These are phyloP conservation scores for Amaranthus hypochondriacus DNA, from an alignment of 148 eudicot species.

Conservation along the genomic window DNA sequence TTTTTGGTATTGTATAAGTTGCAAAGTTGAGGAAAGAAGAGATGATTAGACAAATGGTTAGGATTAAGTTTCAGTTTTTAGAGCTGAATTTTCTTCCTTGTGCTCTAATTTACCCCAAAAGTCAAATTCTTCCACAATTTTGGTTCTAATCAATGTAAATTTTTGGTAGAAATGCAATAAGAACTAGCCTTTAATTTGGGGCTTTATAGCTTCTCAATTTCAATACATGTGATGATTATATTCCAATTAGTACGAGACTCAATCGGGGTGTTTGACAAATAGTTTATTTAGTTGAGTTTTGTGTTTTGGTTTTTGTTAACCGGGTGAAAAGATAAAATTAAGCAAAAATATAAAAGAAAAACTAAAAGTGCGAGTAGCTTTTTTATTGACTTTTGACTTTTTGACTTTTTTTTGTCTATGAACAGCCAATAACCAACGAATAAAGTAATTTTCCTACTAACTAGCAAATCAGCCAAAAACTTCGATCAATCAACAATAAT, in stretches of 20 bases:
- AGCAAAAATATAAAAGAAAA: too few species aligned
- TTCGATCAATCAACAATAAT: too few species aligned
- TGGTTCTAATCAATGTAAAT: neutral
- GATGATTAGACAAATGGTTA: slow-evolving; percentile 1
- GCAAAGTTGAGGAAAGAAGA: slow-evolving; percentile 3
- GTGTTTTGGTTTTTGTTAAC: neutral
- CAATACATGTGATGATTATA: slow-evolving; percentile 24
- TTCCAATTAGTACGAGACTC: neutral
- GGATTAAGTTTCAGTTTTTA: slow-evolving; percentile 19
- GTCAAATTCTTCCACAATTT: slow-evolving; percentile 10
- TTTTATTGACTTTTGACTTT: neutral
- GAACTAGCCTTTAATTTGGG: slow-evolving; percentile 25
- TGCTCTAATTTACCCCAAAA: neutral
- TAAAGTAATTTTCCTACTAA: too few species aligned
- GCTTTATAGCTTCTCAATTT: slow-evolving; percentile 21
- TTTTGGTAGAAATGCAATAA: slow-evolving; percentile 25
- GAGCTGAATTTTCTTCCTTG: neutral
- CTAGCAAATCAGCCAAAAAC: too few species aligned
- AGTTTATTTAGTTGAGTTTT: slow-evolving; percentile 7
- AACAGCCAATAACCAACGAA: too few species aligned
- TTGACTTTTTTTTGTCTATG: neutral
- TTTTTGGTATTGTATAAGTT: slow-evolving; percentile 17
- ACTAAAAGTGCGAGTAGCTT: neutral
- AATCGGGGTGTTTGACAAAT: too few species aligned
- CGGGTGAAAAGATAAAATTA: too few species aligned